phyloP scores from a whole-genome alignment of 768 basidiomycete species.

The Phaeolepiota aurea region DNA sequence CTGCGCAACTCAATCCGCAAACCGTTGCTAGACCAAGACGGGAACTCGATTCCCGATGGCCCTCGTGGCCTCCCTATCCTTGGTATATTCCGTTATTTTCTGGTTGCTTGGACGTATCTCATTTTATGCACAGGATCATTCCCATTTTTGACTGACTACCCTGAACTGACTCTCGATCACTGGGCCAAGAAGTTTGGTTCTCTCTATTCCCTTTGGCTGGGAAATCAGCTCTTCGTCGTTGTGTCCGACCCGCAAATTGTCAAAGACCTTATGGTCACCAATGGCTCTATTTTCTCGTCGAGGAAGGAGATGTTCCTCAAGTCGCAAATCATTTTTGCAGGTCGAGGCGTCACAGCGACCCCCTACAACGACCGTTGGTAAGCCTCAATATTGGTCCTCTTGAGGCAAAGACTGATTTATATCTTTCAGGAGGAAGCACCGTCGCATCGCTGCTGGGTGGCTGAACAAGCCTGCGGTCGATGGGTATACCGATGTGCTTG shows the following conservation, averaged over 20 bases:
- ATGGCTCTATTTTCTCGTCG: constrained; percentile 36
- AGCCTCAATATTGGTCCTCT: constrained; percentile 1
- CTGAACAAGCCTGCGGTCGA: constrained; percentile 26
- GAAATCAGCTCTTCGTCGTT: constrained; percentile 37
- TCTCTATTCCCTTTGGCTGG: constrained; percentile 36
- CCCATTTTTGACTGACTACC: constrained; percentile 29
- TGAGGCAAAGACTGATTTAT: not conserved
- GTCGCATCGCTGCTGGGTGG: constrained; percentile 25
- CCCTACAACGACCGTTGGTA: constrained; percentile 36
- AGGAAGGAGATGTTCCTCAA: constrained; percentile 39
- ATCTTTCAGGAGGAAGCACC: constrained; percentile 29
- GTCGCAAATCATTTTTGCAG: constrained; percentile 31
- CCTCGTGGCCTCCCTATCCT: constrained; percentile 5
- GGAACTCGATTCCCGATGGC: constrained; percentile 5
- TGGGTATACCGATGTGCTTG: constrained; percentile 24
- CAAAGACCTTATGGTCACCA: constrained; percentile 34
- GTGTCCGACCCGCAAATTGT: constrained; percentile 35
- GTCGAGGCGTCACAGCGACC: constrained; percentile 35
- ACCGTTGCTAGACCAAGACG: constrained; percentile 3
- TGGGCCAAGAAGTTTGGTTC: constrained; percentile 37
- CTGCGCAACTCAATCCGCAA: constrained; percentile 6
- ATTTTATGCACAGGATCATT: constrained; percentile 18
- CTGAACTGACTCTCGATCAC: constrained; percentile 30
- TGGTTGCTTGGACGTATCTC: not conserved
- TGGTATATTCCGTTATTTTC: not conserved